Evolutionary conservation across 2,329 filamentous ascomycete species (phyloP).

Genomic region (Elsinoe batatas): DNA sequence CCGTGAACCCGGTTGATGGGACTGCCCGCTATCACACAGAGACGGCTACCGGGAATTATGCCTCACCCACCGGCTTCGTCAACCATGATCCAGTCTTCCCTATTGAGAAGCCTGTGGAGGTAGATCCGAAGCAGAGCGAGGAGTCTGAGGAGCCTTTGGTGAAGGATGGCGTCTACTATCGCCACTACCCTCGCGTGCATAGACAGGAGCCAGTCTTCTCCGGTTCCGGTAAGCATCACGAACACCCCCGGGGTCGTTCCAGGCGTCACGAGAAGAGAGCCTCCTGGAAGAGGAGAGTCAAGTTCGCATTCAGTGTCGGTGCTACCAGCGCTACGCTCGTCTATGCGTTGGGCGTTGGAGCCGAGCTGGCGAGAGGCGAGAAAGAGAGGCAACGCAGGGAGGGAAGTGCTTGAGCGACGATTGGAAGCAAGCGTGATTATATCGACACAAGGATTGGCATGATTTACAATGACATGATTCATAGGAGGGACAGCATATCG

Average conservation of each 20-base stretch:
- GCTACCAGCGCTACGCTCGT: constrained; percentile 4
- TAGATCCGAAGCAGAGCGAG: constrained; percentile 20
- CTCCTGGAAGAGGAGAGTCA: constrained; percentile 11
- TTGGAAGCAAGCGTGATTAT: not conserved
- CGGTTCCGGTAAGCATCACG: not conserved
- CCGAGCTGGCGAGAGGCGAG: constrained; percentile 8
- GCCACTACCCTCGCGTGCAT: constrained; percentile 36
- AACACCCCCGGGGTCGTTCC: not conserved
- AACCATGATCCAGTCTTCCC: constrained; percentile 42
- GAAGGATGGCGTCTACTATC: constrained; percentile 32
- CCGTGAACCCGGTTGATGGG: constrained; percentile 49
- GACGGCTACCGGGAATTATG: constrained; percentile 46
- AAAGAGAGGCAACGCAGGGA: constrained; percentile 7
- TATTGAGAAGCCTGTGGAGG: constrained; percentile 9
- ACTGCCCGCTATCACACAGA: constrained; percentile 21
- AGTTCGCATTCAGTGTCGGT: constrained; percentile 10
- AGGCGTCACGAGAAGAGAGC: not conserved
- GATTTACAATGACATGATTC: constrained; percentile 1
- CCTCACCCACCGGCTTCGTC: constrained; percentile 56
- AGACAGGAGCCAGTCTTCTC: constrained; percentile 18
- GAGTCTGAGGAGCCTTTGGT: constrained; percentile 25
- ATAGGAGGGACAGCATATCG: not conserved
- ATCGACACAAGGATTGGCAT: not conserved
- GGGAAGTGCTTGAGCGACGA: not conserved
- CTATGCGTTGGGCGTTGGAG: constrained; percentile 9